Percentiles rank a stretch among this genome's conserved stretches.
Evolutionary conservation across 768 basidiomycete genomes (phyloP).

Genomic region (Butyriboletus loyo): DNA sequence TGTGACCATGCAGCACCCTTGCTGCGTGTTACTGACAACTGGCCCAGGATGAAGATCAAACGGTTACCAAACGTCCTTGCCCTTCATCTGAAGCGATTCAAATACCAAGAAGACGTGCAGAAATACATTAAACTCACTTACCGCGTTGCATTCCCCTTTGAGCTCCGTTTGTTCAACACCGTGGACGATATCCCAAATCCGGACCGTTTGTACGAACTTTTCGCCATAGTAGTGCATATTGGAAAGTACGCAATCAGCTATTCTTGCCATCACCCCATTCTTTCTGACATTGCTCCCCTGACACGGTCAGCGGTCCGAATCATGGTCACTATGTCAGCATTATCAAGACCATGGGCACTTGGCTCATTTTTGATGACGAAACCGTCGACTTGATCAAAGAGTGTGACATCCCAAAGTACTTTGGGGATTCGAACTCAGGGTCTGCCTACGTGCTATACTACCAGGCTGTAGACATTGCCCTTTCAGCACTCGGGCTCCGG

Average conservation of each 20-base stretch:
- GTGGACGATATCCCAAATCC: constrained; percentile 90
- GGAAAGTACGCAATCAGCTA: constrained; percentile 73
- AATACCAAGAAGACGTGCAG: constrained; percentile 90
- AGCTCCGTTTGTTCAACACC: constrained; percentile 95
- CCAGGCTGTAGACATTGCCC: constrained; percentile 86
- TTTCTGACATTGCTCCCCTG: constrained; percentile 14
- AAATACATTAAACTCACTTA: constrained; percentile 95
- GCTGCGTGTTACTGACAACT: constrained; percentile 7
- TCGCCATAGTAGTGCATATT: constrained; percentile 98
- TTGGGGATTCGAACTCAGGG: constrained; percentile 84
- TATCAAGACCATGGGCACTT: constrained; percentile 78
- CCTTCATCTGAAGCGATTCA: constrained; percentile 96
- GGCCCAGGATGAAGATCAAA: constrained; percentile 94
- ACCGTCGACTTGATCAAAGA: constrained; percentile 87
- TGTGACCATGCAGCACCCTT: constrained; percentile 24
- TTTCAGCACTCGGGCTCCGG: constrained; percentile 64
- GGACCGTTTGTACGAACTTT: constrained; percentile 90
- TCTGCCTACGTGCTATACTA: constrained; percentile 97
- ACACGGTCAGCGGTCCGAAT: constrained; percentile 75
- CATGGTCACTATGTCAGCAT: constrained; percentile 98
- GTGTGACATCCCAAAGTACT: constrained; percentile 87
- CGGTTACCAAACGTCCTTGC: constrained; percentile 92
- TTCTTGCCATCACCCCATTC: constrained; percentile 1
- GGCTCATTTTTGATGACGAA: constrained; percentile 97
- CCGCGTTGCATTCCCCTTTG: constrained; percentile 93